Percentiles rank a stretch among this genome's conserved stretches.
phyloP scores from a whole-genome alignment of 2,329 filamentous ascomycete genomes.

The Colletotrichum chrysophilum region DNA sequence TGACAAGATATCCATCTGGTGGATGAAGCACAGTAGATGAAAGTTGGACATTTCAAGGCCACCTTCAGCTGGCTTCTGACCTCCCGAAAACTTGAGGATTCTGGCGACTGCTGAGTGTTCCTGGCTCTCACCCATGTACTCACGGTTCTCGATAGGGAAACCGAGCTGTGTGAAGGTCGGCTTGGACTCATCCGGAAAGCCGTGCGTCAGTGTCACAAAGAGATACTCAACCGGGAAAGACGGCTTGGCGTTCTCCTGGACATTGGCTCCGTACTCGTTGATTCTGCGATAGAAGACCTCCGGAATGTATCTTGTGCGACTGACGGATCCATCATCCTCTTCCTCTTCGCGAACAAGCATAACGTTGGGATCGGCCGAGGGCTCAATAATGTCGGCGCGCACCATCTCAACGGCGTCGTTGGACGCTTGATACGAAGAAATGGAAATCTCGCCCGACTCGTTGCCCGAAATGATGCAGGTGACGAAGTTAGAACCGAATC shows the following conservation, averaged over 20 bases:
- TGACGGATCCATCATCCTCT: conserved; percentile 74
- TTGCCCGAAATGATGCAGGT: conserved; percentile 97
- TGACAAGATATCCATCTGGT: conserved; percentile 78
- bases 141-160: conserved; percentile 93
- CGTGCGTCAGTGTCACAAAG: conserved; percentile 93
- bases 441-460: conserved; percentile 83
- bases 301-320: conserved; percentile 85
- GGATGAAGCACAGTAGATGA: conserved; percentile 88
- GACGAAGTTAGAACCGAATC: conserved; percentile 95
- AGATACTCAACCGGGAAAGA: conserved; percentile 97
- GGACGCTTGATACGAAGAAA: conserved; percentile 92
- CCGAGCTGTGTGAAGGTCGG: conserved; percentile 76
- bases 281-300: conserved; percentile 96
- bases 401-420: conserved; percentile 98
- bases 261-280: conserved; percentile 95
- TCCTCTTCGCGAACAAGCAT: conserved; percentile 96
- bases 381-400: conserved; percentile 90
- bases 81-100: conserved; percentile 67
- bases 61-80: conserved; percentile 64
- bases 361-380: conserved; percentile 87
- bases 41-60: conserved; percentile 85
- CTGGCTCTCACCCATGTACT: conserved; percentile 84
- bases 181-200: conserved; percentile 83
- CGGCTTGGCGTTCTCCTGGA: conserved; percentile 96
- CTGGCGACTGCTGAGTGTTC: conserved; percentile 74